A percentile compares a stretch with the other conserved stretches of the same genome.
Evolutionary conservation across 805 yeast species (phyloP).

Genomic region (Spathaspora girioi): DNA sequence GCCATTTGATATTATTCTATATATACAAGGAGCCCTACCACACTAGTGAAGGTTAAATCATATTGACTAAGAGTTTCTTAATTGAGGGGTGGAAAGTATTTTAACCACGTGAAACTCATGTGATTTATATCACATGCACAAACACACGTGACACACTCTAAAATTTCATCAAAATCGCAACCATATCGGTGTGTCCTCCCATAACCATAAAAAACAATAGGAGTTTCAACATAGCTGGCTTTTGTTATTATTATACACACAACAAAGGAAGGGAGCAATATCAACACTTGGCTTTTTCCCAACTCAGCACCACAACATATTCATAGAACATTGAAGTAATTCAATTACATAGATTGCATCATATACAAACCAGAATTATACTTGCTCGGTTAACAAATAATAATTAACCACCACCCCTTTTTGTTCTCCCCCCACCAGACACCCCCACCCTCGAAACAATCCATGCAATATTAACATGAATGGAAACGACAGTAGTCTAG

Average conservation of each 20-base stretch:
- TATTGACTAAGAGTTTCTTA: background rate
- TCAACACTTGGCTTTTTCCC: background rate
- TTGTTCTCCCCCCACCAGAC: too few relatives aligned
- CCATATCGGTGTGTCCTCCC: background rate
- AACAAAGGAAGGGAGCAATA: background rate
- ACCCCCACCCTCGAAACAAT: background rate
- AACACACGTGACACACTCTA: background rate
- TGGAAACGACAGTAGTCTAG: background rate
- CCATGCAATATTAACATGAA: background rate
- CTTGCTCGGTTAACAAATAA: background rate
- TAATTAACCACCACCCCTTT: too few relatives aligned
- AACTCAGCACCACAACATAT: too few relatives aligned
- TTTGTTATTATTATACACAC: background rate
- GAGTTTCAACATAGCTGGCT: background rate
- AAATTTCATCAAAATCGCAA: background rate
- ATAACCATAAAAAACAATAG: background rate
- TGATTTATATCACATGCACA: background rate
- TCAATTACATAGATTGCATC: too few relatives aligned
- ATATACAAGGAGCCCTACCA: too few relatives aligned
- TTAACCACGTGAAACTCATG: background rate
- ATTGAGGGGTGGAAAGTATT: background rate
- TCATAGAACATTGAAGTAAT: too few relatives aligned
- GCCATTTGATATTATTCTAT: slow-evolving; percentile 23
- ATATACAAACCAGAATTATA: too few relatives aligned
- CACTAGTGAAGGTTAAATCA: too few relatives aligned